phyloP scores from a whole-genome alignment of 805 yeast species.

The Barnettozyma salicaria region DNA sequence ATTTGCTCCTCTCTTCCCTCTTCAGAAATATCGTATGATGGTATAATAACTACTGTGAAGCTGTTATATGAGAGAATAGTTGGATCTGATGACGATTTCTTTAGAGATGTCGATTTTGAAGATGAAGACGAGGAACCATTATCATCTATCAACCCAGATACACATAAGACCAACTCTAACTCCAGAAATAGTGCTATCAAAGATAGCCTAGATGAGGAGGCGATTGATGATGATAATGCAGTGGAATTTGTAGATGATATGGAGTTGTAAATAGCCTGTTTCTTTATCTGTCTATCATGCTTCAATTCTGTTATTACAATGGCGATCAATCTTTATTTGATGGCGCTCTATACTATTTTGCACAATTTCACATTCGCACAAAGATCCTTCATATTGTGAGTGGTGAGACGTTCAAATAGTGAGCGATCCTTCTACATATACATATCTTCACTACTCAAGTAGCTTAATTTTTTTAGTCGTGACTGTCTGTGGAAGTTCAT shows the following conservation, averaged over 20 bases:
- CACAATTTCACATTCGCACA: too few species aligned
- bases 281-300: too few species aligned
- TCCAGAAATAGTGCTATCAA: constrained; percentile 4
- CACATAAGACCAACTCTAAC: background rate
- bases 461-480: too few species aligned
- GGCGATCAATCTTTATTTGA: too few species aligned
- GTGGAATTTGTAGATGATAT: constrained; percentile 36
- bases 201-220: too few species aligned
- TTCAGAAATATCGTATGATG: constrained; percentile 86
- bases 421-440: too few species aligned
- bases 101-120: constrained; percentile 85
- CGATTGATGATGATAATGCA: constrained; percentile 26
- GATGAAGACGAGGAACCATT: constrained; percentile 58
- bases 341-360: too few species aligned
- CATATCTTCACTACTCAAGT: too few species aligned
- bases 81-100: constrained; percentile 93
- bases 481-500: too few species aligned
- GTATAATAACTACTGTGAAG: constrained; percentile 77
- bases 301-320: too few species aligned
- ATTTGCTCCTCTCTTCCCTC: constrained; percentile 64
- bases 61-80: constrained; percentile 70
- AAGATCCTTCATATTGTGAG: too few species aligned
- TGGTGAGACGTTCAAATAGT: too few species aligned
- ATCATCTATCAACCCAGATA: background rate
- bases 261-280: constrained; percentile 26